phyloP scores from a whole-genome alignment of 148 eudicot genomes.

The Chenopodium quinoa region DNA sequence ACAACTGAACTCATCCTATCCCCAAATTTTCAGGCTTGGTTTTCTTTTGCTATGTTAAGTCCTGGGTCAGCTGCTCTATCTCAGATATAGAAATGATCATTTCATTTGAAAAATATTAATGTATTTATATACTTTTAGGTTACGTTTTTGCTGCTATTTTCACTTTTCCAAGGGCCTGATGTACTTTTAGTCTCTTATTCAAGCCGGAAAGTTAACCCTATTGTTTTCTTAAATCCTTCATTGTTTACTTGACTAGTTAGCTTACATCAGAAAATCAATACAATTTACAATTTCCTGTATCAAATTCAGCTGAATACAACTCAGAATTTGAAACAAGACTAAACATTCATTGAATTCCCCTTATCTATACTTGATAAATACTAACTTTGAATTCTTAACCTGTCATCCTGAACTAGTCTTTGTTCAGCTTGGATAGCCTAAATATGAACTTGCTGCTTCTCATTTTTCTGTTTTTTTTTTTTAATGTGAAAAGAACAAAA shows the following conservation, averaged over 20 bases:
- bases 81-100: conserved; percentile 21
- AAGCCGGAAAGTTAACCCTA: background rate
- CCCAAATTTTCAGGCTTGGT: conserved; percentile 52
- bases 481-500: no score
- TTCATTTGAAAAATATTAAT: background rate
- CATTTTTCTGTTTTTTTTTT: no score
- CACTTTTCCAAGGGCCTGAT: background rate
- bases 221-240: background rate
- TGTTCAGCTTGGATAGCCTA: no score
- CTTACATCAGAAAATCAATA: background rate
- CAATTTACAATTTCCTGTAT: background rate
- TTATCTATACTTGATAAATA: no score
- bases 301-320: background rate
- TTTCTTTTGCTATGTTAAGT: conserved; percentile 50
- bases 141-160: background rate
- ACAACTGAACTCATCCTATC: conserved; percentile 47
- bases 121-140: background rate
- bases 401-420: no score
- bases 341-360: no score
- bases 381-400: no score
- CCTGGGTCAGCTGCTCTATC: conserved; percentile 39
- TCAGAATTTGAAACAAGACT: background rate
- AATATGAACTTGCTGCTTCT: no score
- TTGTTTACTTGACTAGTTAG: background rate
- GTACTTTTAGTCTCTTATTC: background rate